phyloP scores from a whole-genome alignment of 257 asterid species.

The Jacaranda mimosifolia region DNA sequence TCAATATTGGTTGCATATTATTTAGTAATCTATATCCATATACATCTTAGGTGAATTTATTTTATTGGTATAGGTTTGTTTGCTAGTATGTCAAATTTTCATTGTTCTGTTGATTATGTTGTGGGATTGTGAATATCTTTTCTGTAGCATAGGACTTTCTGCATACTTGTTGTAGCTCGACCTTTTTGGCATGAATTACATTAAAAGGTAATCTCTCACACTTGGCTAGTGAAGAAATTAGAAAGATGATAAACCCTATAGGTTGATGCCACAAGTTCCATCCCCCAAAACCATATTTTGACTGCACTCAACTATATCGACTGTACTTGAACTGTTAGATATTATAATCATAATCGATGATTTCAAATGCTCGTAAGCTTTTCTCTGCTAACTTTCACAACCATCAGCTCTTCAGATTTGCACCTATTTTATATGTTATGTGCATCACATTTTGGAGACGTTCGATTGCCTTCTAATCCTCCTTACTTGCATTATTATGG shows the following conservation, averaged over 20 bases:
- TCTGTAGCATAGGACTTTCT: background rate
- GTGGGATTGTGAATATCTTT: conserved; percentile 7
- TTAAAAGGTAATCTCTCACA: too few species aligned
- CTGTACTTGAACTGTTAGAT: too few species aligned
- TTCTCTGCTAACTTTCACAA: background rate
- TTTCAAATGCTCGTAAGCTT: background rate
- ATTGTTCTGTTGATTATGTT: background rate
- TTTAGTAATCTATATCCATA: background rate
- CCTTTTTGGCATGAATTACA: background rate
- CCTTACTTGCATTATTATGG: background rate
- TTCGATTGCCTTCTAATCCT: background rate
- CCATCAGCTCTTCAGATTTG: background rate
- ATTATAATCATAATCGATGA: too few species aligned
- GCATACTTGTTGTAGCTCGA: background rate
- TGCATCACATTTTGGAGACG: background rate
- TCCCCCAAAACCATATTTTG: too few species aligned
- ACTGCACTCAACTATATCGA: too few species aligned
- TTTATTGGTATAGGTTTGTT: background rate
- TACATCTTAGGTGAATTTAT: background rate
- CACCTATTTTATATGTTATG: background rate
- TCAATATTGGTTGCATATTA: background rate
- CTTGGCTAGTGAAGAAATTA: too few species aligned
- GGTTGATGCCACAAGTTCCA: too few species aligned
- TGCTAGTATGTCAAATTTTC: background rate
- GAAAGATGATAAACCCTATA: too few species aligned